Conservation (phyloP, 768 basidiomycete species). For the Mycena alexandri region DNA sequence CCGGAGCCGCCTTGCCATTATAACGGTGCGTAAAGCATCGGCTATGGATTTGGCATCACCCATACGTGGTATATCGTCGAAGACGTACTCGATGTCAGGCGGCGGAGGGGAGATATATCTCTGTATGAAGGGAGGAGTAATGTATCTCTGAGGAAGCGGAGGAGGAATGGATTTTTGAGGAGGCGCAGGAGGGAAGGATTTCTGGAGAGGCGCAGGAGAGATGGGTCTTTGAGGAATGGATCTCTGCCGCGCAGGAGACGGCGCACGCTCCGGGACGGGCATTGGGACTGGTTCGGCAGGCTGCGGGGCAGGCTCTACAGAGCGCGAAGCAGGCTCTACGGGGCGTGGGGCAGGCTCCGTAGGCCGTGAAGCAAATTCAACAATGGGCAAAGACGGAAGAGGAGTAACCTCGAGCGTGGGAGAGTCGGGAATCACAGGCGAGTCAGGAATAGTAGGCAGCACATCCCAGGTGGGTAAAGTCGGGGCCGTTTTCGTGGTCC, state of each 20-base stretch:
- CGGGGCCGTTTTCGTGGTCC: not conserved
- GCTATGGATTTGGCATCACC: constrained; percentile 59
- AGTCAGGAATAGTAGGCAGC: constrained; percentile 6
- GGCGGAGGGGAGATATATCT: not conserved
- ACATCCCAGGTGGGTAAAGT: constrained; percentile 31
- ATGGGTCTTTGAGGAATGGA: not conserved
- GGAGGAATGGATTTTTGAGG: constrained; percentile 7
- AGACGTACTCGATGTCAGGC: constrained; percentile 22
- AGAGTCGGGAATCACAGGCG: constrained; percentile 1
- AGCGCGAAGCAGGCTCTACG: not conserved
- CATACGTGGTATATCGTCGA: constrained; percentile 54
- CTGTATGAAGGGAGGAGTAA: constrained; percentile 11
- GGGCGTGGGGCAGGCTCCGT: not conserved
- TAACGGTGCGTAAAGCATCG: constrained; percentile 74
- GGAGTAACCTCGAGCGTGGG: not conserved
- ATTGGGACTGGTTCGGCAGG: constrained; percentile 5
- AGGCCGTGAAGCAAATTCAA: not conserved
- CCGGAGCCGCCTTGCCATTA: constrained; percentile 70
- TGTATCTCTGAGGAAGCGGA: constrained; percentile 14
- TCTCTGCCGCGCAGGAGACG: not conserved
- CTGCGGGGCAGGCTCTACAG: not conserved
- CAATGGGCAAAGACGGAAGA: constrained; percentile 1
- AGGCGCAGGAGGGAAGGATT: not conserved
- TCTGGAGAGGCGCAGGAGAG: too few species aligned
- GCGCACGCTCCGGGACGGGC: not conserved